A percentile compares a stretch with the other conserved stretches of the same genome.
These are phyloP conservation scores for Glebionis coronaria DNA, from an alignment of 129 eudicot genomes.

Conservation along the genomic window DNA sequence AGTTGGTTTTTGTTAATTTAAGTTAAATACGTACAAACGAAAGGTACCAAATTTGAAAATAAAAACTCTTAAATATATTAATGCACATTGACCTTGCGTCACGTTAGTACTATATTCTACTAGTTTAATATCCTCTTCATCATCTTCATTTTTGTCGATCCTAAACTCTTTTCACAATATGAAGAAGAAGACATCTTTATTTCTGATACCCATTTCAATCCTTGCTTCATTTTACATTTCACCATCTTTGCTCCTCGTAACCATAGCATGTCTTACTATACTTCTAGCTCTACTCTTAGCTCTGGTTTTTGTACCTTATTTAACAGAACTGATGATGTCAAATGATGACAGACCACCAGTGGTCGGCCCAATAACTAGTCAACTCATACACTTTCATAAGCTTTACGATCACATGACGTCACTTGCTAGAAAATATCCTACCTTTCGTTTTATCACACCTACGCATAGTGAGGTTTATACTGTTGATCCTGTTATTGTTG, in stretches of 20 bases:
- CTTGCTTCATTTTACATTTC: conserved; percentile 20
- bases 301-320: conserved; percentile 30
- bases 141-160: too few relatives aligned
- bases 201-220: conserved; percentile 11
- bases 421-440: conserved; percentile 42
- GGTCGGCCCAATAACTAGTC: conserved; percentile 43
- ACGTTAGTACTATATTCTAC: too few relatives aligned
- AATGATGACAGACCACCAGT: conserved; percentile 49
- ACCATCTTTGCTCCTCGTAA: conserved; percentile 18
- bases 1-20: too few relatives aligned
- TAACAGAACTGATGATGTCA: conserved; percentile 19
- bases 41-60: too few relatives aligned
- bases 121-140: too few relatives aligned
- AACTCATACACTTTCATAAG: conserved; percentile 40
- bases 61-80: too few relatives aligned
- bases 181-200: conserved; percentile 17
- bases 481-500: conserved; percentile 50
- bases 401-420: conserved; percentile 43
- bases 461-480: conserved; percentile 56
- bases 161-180: too few relatives aligned
- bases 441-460: conserved; percentile 57
- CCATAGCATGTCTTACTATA: conserved; percentile 21
- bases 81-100: too few relatives aligned
- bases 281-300: conserved; percentile 22
- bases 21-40: too few relatives aligned